Evolutionary conservation across 2,329 filamentous ascomycete genomes (phyloP).

Genomic region (Epichloe amarillans): DNA sequence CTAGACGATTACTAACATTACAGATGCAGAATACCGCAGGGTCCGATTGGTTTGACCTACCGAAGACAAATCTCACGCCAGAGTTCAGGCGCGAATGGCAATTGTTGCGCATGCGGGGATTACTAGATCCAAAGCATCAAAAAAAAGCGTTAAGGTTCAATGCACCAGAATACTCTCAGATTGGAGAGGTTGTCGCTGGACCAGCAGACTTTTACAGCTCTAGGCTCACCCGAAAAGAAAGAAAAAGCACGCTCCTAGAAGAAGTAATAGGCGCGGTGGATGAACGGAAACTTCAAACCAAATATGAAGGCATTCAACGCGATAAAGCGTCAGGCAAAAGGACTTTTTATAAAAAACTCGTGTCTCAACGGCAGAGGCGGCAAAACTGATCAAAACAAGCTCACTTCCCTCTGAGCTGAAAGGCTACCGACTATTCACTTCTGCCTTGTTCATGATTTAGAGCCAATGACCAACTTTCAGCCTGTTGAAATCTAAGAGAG

Average conservation of each 20-base stretch:
- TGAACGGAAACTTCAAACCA: conserved; percentile 65
- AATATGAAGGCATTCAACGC: conserved; percentile 74
- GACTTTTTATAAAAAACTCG: conserved; percentile 70
- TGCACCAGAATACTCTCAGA: conserved; percentile 68
- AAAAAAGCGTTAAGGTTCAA: conserved; percentile 67
- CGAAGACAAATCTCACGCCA: conserved; percentile 69
- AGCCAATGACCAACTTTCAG: too few relatives aligned
- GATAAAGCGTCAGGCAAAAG: conserved; percentile 82
- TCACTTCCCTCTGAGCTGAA: neutral
- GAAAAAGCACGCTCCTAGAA: conserved; percentile 75
- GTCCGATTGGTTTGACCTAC: conserved; percentile 75
- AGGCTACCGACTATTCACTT: neutral
- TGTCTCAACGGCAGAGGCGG: conserved; percentile 27
- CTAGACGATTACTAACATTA: conserved; percentile 12
- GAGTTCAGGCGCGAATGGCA: conserved; percentile 83
- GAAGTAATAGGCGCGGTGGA: conserved; percentile 48
- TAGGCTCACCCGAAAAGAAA: conserved; percentile 73
- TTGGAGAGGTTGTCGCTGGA: conserved; percentile 79
- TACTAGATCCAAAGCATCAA: conserved; percentile 85
- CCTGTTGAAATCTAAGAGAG: too few relatives aligned
- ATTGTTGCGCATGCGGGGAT: conserved; percentile 74
- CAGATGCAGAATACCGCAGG: conserved; percentile 48
- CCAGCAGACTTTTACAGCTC: conserved; percentile 77
- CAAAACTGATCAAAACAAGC: conserved; percentile 8
- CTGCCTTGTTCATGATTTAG: neutral